Percentiles rank a stretch among this genome's conserved stretches.
Conservation (phyloP, 306 rosid species). For the Castanea sativa region DNA sequence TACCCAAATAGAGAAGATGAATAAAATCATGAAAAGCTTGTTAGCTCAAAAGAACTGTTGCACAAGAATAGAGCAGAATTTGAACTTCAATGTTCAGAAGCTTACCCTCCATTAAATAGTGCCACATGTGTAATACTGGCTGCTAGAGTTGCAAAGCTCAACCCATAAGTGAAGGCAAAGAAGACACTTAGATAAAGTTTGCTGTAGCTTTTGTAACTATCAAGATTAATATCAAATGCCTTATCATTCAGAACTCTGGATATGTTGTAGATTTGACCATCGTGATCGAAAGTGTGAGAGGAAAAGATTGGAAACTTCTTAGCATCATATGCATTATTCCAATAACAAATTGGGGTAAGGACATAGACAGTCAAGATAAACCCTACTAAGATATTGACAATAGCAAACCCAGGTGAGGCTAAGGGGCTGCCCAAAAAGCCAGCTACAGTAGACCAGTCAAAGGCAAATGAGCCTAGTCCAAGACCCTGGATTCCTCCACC, state of each 20-base stretch:
- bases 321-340: constrained; percentile 64
- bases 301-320: constrained; percentile 74
- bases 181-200: constrained; percentile 66
- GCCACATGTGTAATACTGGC: constrained; percentile 76
- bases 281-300: constrained; percentile 56
- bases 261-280: constrained; percentile 54
- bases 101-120: constrained; percentile 89
- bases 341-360: constrained; percentile 57
- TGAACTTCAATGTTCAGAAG: background rate
- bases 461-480: constrained; percentile 69
- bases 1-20: background rate
- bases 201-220: constrained; percentile 56
- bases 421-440: constrained; percentile 72
- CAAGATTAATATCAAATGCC: constrained; percentile 45
- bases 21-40: constrained; percentile 8
- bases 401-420: constrained; percentile 70
- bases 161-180: constrained; percentile 68
- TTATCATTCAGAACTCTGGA: constrained; percentile 40
- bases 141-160: constrained; percentile 69
- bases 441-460: constrained; percentile 81
- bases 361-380: constrained; percentile 43
- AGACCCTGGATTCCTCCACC: constrained; percentile 76
- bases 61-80: background rate
- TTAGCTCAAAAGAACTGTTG: background rate
- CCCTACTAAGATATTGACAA: constrained; percentile 52